A percentile compares a stretch with the other conserved stretches of the same genome.
Conservation (phyloP, 345 rosid species). For the Arabis hirsuta region DNA sequence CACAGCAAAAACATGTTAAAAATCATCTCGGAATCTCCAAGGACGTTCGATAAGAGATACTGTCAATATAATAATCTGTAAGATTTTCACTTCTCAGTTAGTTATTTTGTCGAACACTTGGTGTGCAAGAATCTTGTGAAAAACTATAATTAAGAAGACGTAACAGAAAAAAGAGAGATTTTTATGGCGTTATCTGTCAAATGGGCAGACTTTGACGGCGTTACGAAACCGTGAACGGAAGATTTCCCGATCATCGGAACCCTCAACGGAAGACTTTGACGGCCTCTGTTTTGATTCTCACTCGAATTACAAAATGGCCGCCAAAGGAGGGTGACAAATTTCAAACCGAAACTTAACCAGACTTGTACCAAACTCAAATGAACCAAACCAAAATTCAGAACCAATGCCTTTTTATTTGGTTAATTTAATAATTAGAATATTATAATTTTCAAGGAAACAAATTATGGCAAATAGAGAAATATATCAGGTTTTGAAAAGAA, state of each 20-base stretch:
- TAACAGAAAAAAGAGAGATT: not conserved
- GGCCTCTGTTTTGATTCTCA: not conserved
- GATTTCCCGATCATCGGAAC: not conserved
- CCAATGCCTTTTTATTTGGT: too few relatives aligned
- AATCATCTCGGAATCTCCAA: not conserved
- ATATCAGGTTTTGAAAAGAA: too few relatives aligned
- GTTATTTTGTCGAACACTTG: not conserved
- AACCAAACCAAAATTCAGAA: slow-evolving; percentile 1
- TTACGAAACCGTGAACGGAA: not conserved
- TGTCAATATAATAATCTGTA: too few relatives aligned
- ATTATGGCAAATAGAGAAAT: too few relatives aligned
- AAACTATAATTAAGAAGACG: too few relatives aligned
- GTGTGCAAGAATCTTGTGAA: not conserved
- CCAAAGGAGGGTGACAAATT: not conserved
- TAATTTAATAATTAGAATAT: too few relatives aligned
- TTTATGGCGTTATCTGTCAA: too few relatives aligned
- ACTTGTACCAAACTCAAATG: not conserved
- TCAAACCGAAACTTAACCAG: slow-evolving; percentile 2
- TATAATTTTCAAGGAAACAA: too few relatives aligned
- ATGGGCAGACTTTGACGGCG: too few relatives aligned
- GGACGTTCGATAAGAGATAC: not conserved
- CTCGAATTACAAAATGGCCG: too few relatives aligned
- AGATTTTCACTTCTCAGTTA: too few relatives aligned
- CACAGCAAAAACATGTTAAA: not conserved
- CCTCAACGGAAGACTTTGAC: not conserved